phyloP scores from a whole-genome alignment of 345 rosid species.

The Brassica nigra region DNA sequence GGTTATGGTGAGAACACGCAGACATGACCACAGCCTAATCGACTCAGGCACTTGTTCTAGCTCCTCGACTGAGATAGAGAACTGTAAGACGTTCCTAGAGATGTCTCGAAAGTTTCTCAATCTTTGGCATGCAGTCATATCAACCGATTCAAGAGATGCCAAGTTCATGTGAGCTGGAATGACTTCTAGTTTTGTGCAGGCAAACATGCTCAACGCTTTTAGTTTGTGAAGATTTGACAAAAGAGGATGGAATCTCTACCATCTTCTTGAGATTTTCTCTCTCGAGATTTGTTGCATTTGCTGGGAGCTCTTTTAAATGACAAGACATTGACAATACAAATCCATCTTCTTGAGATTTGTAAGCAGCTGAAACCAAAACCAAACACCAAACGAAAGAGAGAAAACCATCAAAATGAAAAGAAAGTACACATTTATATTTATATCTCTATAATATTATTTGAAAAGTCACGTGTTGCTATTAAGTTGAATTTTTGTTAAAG shows the following conservation, averaged over 20 bases:
- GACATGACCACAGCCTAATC: background rate
- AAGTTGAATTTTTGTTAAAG: no score
- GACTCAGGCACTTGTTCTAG: background rate
- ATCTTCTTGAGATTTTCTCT: no score
- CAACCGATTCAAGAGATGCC: background rate
- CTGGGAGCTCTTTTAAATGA: background rate
- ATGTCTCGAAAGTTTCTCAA: background rate
- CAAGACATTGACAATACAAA: background rate
- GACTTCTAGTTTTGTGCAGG: conserved; percentile 1
- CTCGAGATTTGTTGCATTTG: background rate
- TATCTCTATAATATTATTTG: no score
- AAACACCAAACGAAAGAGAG: background rate
- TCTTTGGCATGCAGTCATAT: background rate
- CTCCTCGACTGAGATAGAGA: background rate
- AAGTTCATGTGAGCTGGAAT: background rate
- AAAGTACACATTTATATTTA: background rate
- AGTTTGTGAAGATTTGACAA: background rate
- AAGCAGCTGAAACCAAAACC: background rate
- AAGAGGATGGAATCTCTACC: background rate
- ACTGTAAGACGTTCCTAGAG: background rate
- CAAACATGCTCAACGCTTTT: background rate
- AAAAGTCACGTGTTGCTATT: no score
- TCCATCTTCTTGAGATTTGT: background rate
- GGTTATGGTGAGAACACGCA: background rate
- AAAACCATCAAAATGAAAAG: background rate